Conservation (phyloP, 306 rosid genomes). For the Dryas drummondii region DNA sequence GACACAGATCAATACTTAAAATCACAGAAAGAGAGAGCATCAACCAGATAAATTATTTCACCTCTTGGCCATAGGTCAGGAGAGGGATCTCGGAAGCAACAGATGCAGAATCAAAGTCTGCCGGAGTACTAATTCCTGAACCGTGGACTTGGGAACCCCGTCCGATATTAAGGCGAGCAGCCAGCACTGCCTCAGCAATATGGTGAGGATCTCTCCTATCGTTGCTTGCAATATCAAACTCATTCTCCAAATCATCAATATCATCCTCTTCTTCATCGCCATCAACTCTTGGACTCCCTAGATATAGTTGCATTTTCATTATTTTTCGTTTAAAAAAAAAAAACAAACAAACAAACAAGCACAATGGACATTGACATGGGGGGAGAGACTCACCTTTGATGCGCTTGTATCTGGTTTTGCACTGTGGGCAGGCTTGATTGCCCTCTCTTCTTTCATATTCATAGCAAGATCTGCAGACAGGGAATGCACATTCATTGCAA, state of each 20-base stretch:
- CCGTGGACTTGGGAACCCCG: slow-evolving; percentile 48
- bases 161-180: slow-evolving; percentile 58
- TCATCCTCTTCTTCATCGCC: slow-evolving; percentile 92
- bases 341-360: not conserved
- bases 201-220: slow-evolving; percentile 44
- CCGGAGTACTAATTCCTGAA: slow-evolving; percentile 42
- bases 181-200: slow-evolving; percentile 56
- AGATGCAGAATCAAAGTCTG: slow-evolving; percentile 61
- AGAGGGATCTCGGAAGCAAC: slow-evolving; percentile 62
- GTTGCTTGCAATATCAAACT: slow-evolving; percentile 67
- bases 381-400: slow-evolving; percentile 49
- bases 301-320: slow-evolving; percentile 15
- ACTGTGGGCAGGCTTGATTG: slow-evolving; percentile 88
- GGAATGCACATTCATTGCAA: slow-evolving; percentile 95
- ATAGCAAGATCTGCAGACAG: slow-evolving; percentile 85
- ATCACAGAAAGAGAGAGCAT: slow-evolving; percentile 14
- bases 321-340: not conserved
- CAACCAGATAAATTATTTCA: slow-evolving; percentile 25
- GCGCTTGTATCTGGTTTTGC: slow-evolving; percentile 89
- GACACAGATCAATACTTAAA: slow-evolving; percentile 14
- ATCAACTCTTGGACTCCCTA: slow-evolving; percentile 86
- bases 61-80: slow-evolving; percentile 75
- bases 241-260: slow-evolving; percentile 82
- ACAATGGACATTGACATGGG: not conserved
- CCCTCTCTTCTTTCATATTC: slow-evolving; percentile 95